phyloP scores from a whole-genome alignment of 2,329 filamentous ascomycete species.

The Zasmidium cellare region DNA sequence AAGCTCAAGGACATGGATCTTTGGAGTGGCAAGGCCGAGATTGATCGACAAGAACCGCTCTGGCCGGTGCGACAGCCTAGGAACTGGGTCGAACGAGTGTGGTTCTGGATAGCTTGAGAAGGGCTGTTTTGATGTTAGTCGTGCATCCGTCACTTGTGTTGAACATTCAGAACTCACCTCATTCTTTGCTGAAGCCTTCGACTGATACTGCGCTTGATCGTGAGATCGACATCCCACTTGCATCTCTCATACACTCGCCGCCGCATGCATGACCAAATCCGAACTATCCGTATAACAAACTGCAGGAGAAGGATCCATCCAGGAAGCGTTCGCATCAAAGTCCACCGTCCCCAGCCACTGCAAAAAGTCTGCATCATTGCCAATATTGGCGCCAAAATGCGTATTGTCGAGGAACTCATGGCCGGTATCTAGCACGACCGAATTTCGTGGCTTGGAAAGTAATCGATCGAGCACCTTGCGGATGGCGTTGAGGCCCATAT shows the following conservation, averaged over 20 bases:
- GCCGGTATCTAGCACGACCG: neutral
- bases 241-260: neutral
- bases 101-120: slow-evolving; percentile 47
- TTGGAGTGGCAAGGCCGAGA: slow-evolving; percentile 46
- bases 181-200: no score
- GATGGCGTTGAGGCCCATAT: slow-evolving; percentile 22
- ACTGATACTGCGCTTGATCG: no score
- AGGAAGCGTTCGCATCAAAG: slow-evolving; percentile 16
- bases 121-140: no score
- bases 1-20: slow-evolving; percentile 45
- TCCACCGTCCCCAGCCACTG: slow-evolving; percentile 21
- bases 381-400: slow-evolving; percentile 15
- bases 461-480: slow-evolving; percentile 22
- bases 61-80: slow-evolving; percentile 42
- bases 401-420: slow-evolving; percentile 1
- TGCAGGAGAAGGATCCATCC: slow-evolving; percentile 5
- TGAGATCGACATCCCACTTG: no score
- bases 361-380: slow-evolving; percentile 23
- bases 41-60: slow-evolving; percentile 44
- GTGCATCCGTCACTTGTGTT: no score
- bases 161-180: no score
- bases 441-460: slow-evolving; percentile 8
- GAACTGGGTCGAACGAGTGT: slow-evolving; percentile 45
- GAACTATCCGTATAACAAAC: neutral
- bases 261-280: neutral